Conservation (phyloP, 164 flowering plant species). For the Pachysandra terminalis region DNA sequence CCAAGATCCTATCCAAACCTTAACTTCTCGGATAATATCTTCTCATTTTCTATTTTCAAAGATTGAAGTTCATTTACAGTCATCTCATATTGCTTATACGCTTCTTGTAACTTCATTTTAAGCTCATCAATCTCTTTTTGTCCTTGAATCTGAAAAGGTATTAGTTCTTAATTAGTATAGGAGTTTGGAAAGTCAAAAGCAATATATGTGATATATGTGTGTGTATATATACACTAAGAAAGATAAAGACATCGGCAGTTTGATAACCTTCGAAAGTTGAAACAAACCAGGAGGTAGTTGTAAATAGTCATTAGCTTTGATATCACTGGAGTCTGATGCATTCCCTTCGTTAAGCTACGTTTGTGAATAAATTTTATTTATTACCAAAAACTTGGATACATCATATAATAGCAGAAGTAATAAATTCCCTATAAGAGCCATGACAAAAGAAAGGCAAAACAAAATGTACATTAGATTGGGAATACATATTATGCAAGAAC, state of each 20-base stretch:
- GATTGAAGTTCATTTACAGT: constrained; percentile 41
- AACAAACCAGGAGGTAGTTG: not conserved
- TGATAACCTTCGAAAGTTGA: not conserved
- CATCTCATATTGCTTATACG: constrained; percentile 33
- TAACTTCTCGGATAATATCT: constrained; percentile 56
- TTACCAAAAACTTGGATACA: not conserved
- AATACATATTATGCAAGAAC: not conserved
- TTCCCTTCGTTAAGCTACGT: not conserved
- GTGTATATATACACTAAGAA: not conserved
- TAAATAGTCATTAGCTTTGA: too few relatives aligned
- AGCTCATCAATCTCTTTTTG: constrained; percentile 39
- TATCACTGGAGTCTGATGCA: not conserved
- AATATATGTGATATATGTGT: too few relatives aligned
- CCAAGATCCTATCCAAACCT: constrained; percentile 7
- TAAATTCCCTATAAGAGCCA: too few relatives aligned
- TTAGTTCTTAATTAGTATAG: not conserved
- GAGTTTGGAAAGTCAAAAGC: not conserved
- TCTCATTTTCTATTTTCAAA: constrained; percentile 39
- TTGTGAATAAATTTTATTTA: too few relatives aligned
- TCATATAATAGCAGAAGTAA: not conserved
- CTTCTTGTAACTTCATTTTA: constrained; percentile 31
- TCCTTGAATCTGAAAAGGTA: constrained; percentile 24
- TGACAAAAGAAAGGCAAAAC: not conserved
- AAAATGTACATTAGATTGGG: not conserved
- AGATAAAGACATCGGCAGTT: not conserved